These are phyloP conservation scores for Globisporangium carolinianum DNA, from an alignment of 352 stramenopile species.

Conservation along the genomic window DNA sequence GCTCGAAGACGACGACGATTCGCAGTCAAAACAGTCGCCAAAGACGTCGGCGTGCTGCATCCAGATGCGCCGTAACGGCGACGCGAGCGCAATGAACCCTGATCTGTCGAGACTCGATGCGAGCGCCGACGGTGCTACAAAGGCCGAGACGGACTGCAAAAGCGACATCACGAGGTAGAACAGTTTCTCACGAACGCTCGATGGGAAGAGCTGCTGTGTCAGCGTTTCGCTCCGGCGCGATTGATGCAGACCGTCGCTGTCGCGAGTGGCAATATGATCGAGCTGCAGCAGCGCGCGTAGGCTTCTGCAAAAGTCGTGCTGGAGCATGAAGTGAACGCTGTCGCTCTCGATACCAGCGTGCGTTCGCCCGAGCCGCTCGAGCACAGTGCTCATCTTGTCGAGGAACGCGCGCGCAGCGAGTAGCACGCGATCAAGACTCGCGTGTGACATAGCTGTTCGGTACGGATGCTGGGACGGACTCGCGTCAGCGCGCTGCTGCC, in stretches of 20 bases:
- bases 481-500: neutral
- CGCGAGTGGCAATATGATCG: neutral
- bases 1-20: constrained; percentile 8
- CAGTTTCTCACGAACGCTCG: constrained; percentile 13
- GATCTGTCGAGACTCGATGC: constrained; percentile 13
- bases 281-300: constrained; percentile 17
- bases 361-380: constrained; percentile 12
- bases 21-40: constrained; percentile 13
- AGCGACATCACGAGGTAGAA: constrained; percentile 34
- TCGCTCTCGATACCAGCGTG: constrained; percentile 7
- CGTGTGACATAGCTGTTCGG: neutral
- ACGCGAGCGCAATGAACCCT: constrained; percentile 23
- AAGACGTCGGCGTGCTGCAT: constrained; percentile 40
- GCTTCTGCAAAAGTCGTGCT: constrained; percentile 53
- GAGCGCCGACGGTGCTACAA: constrained; percentile 20
- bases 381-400: constrained; percentile 16
- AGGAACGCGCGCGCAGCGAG: constrained; percentile 16
- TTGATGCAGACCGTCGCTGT: neutral
- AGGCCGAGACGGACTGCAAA: constrained; percentile 32
- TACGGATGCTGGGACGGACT: neutral
- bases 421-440: constrained; percentile 12
- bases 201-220: constrained; percentile 1
- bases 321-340: constrained; percentile 46
- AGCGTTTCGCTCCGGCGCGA: neutral
- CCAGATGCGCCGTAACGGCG: constrained; percentile 26